A percentile compares a stretch with the other conserved stretches of the same genome.
Evolutionary conservation across 2,329 filamentous ascomycete species (phyloP).

Genomic region (Pyricularia grisea): DNA sequence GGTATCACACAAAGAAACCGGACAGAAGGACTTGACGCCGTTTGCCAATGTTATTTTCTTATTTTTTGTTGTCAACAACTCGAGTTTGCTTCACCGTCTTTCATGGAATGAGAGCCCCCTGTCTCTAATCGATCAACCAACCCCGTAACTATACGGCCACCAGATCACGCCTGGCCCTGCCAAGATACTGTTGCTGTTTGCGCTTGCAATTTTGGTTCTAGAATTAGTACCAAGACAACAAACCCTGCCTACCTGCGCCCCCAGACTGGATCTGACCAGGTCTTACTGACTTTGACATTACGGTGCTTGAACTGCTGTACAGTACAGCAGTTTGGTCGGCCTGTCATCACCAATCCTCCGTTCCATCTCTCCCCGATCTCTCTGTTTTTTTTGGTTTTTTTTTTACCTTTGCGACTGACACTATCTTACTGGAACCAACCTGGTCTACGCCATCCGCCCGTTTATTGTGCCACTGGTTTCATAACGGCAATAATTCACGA

Average conservation of each 20-base stretch:
- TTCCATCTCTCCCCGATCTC: not conserved
- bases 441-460: constrained; percentile 1
- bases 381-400: not conserved
- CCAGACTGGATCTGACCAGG: not conserved
- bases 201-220: not conserved
- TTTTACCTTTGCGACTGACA: not conserved
- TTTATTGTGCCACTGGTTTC: constrained; percentile 3
- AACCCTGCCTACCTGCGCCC: not conserved
- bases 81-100: not conserved
- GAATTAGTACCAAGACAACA: not conserved
- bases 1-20: not conserved
- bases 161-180: not conserved
- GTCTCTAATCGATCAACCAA: not conserved
- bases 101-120: not conserved
- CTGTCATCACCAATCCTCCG: not conserved
- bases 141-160: not conserved
- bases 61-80: not conserved
- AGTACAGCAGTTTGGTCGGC: not conserved
- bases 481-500: not conserved
- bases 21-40: not conserved
- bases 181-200: not conserved
- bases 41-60: not conserved
- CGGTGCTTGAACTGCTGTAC: not conserved
- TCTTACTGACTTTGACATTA: not conserved
- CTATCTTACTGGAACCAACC: not conserved